Base-by-base conservation (phyloP, 2,329 filamentous ascomycete species). In the Alternaria rosae region DNA sequence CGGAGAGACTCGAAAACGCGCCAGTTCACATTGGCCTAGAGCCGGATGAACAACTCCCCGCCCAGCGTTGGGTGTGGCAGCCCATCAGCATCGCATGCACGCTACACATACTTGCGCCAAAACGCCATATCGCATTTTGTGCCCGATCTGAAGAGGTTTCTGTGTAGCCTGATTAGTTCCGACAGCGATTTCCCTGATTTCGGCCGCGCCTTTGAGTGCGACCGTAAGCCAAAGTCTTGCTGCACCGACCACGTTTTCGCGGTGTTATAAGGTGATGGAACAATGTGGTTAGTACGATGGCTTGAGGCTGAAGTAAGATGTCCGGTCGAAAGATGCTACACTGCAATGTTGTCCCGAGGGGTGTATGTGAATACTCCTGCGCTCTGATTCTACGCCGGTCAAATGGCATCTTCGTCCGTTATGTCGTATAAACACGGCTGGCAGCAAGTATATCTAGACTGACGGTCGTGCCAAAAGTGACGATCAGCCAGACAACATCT, bases 31-130 rank as follows among this genome's bases (percentile, higher is more conserved):
- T 28, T 44, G 38, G 56, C 41, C 13, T 50, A 17, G 32, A 26
- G 4, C 25, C 56, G 56, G 56, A 26, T 53, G 56, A 58, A 58
- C 11, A 53, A 53, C 56, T 35, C 47, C 38, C 47, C 56, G 56
- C 26, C 21, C 56, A 44, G 20, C 35, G n/a, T 41, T 57, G 28
- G 15, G 23, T n/a, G 38, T 44, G 41, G 38, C 44, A 47, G 21
- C 17, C 28, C 28, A 38, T 38, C 20, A 44, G 38, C 41, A 32
- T 52, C 28, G 26, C 38, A 38, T 54, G 21, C 41, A 57, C 21
- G 32, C 28, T 25, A 4, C 28, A 23, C 25, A 12, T 10, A 8
- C 28, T 26, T 32, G 44, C 44, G 9, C 41, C 35, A 21, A 11
- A 20, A 42, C 47, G 20, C 47, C 28, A 35, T 35, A 20, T 53